Evolutionary conservation across 495 filamentous ascomycete genomes (phyloP).

Genomic region (Cercophora sp.): DNA sequence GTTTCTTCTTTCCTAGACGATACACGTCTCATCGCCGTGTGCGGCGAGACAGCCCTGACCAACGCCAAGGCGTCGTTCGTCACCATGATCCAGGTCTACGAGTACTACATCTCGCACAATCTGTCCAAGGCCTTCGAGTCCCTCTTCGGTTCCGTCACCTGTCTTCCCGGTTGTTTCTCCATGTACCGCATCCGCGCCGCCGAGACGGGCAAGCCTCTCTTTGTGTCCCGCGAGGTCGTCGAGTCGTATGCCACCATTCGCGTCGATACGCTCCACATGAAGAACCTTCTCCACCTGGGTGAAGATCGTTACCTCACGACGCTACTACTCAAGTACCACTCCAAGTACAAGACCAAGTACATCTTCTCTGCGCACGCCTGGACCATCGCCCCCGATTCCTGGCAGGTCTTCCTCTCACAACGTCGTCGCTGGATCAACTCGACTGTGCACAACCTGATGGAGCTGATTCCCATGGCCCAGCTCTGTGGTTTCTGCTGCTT

Average conservation of each 20-base stretch:
- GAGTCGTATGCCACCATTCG: constrained; percentile 84
- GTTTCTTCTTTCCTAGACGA: constrained; percentile 88
- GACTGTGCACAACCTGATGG: constrained; percentile 95
- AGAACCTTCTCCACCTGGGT: constrained; percentile 91
- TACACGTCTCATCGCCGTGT: constrained; percentile 85
- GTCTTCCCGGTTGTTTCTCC: constrained; percentile 94
- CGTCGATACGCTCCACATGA: constrained; percentile 98
- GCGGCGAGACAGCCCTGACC: constrained; percentile 88
- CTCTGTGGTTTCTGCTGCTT: constrained; percentile 99
- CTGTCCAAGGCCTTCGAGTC: constrained; percentile 97
- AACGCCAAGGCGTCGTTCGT: constrained; percentile 90
- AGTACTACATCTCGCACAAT: constrained; percentile 99
- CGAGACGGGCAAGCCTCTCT: constrained; percentile 89
- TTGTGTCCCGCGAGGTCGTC: constrained; percentile 87
- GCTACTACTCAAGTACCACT: constrained; percentile 85
- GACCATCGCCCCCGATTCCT: constrained; percentile 93
- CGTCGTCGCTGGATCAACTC: constrained; percentile 99
- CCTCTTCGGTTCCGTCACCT: constrained; percentile 95
- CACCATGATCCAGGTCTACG: constrained; percentile 99
- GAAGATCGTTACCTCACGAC: constrained; percentile 97
- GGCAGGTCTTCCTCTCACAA: constrained; percentile 92
- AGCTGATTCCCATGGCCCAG: constrained; percentile 87
- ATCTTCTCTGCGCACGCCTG: constrained; percentile 87
- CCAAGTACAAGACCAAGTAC: constrained; percentile 97
- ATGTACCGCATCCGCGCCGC: constrained; percentile 97